phyloP scores from a whole-genome alignment of 768 basidiomycete species.

The Mycena filopes region DNA sequence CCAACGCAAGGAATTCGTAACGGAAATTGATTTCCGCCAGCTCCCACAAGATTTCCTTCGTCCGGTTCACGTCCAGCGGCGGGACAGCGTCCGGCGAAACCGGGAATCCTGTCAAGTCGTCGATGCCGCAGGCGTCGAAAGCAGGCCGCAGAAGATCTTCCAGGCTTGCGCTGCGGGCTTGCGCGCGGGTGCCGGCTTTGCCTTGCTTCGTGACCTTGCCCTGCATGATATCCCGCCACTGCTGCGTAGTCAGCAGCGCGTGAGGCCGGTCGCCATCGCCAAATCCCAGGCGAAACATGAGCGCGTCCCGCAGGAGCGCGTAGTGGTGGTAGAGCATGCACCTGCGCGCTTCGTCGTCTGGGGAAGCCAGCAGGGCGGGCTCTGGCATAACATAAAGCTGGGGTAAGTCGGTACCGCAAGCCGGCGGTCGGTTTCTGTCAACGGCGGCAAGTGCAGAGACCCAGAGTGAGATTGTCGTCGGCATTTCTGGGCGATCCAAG shows the following conservation, averaged over 20 bases:
- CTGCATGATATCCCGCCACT: constrained; percentile 8
- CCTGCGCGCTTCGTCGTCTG: too few relatives aligned
- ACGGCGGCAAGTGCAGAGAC: not conserved
- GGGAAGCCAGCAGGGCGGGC: constrained; percentile 4
- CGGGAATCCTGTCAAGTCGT: constrained; percentile 7
- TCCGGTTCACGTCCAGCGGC: not conserved
- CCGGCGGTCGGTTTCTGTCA: not conserved
- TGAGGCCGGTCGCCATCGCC: not conserved
- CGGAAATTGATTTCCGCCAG: constrained; percentile 32
- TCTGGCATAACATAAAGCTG: constrained; percentile 11
- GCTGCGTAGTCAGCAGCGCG: constrained; percentile 5
- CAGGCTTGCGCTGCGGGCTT: not conserved
- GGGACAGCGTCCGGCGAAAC: constrained; percentile 8
- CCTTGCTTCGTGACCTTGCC: not conserved
- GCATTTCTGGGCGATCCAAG: too few relatives aligned
- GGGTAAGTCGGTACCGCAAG: constrained; percentile 2
- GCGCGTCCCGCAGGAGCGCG: constrained; percentile 3
- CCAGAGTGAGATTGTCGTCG: constrained; percentile 1
- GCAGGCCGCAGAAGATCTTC: constrained; percentile 4
- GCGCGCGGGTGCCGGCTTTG: not conserved
- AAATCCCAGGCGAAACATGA: constrained; percentile 16
- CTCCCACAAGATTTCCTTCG: constrained; percentile 21
- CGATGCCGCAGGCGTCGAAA: constrained; percentile 11
- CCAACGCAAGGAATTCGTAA: constrained; percentile 31
- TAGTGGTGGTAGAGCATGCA: constrained; percentile 4